Conservation (phyloP, 169 alveolate genomes). For the Cryptosporidium felis region DNA sequence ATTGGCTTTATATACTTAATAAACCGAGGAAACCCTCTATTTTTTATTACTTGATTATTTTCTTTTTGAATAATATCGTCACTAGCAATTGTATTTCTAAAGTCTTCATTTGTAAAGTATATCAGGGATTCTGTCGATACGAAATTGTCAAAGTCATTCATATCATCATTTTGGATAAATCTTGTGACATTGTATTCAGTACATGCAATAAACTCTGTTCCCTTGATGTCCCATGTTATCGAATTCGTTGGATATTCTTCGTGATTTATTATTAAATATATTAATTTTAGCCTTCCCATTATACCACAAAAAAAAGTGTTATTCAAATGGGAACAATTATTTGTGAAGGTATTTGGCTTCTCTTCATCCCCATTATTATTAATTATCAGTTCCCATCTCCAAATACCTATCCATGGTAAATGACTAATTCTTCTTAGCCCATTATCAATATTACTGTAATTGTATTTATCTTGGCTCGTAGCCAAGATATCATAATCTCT, state of each 20-base stretch:
- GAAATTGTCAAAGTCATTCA: neutral
- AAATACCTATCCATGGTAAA: constrained; percentile 65
- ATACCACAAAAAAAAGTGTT: too few species aligned
- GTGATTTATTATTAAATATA: constrained; percentile 17
- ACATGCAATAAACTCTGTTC: constrained; percentile 65
- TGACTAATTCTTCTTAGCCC: neutral
- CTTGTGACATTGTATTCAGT: constrained; percentile 14
- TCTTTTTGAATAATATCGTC: too few species aligned
- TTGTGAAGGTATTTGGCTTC: too few species aligned
- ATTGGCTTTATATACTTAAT: constrained; percentile 6
- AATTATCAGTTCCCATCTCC: constrained; percentile 34
- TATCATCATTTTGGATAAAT: constrained; percentile 9
- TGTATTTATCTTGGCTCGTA: constrained; percentile 10
- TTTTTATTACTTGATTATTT: neutral
- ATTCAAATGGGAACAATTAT: too few species aligned
- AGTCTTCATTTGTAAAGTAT: neutral
- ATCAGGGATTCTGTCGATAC: neutral
- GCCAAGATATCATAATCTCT: constrained; percentile 62
- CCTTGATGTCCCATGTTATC: constrained; percentile 53
- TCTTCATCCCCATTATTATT: constrained; percentile 5
- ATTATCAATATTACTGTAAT: neutral
- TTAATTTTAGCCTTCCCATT: neutral
- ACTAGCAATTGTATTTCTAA: neutral
- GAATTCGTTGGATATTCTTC: neutral
- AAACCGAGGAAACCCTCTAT: constrained; percentile 9